A percentile compares a stretch with the other conserved stretches of the same genome.
Evolutionary conservation across 768 basidiomycete species (phyloP).

Genomic region (Mycena maculata): DNA sequence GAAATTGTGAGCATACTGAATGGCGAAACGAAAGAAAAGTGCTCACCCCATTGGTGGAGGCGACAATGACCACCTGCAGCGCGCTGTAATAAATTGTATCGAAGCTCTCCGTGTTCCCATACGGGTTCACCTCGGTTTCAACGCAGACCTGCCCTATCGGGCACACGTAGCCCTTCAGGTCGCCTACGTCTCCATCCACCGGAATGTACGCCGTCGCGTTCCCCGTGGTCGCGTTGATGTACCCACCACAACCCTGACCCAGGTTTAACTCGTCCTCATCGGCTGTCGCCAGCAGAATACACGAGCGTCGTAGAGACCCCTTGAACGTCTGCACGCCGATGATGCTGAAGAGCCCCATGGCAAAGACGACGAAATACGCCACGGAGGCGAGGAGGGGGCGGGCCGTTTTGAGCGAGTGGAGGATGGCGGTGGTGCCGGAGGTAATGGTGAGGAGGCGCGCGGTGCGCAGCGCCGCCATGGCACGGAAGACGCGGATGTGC

Average conservation of each 20-base stretch:
- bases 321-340: constrained; percentile 96
- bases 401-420: constrained; percentile 92
- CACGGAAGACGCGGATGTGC: constrained; percentile 83
- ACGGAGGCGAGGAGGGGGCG: constrained; percentile 91
- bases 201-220: constrained; percentile 52
- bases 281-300: constrained; percentile 63
- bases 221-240: constrained; percentile 71
- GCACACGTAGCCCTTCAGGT: constrained; percentile 88
- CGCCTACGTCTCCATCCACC: constrained; percentile 41
- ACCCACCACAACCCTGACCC: constrained; percentile 82
- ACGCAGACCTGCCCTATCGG: constrained; percentile 87
- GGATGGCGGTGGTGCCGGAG: constrained; percentile 93
- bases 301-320: constrained; percentile 80
- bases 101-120: constrained; percentile 77
- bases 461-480: constrained; percentile 86
- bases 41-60: constrained; percentile 81
- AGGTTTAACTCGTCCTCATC: constrained; percentile 63
- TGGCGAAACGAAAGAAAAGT: background rate
- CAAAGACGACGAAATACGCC: constrained; percentile 91
- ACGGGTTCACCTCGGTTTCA: constrained; percentile 81
- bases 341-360: constrained; percentile 88
- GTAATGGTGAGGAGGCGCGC: constrained; percentile 88
- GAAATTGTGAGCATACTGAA: constrained; percentile 7
- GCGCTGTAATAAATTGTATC: constrained; percentile 88
- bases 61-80: constrained; percentile 87